Evolutionary conservation across 1,284 basidiomycete species (phyloP), one percentile per base, ranked within the genome.

Genomic region (Heterobasidion irregulare): DNA sequence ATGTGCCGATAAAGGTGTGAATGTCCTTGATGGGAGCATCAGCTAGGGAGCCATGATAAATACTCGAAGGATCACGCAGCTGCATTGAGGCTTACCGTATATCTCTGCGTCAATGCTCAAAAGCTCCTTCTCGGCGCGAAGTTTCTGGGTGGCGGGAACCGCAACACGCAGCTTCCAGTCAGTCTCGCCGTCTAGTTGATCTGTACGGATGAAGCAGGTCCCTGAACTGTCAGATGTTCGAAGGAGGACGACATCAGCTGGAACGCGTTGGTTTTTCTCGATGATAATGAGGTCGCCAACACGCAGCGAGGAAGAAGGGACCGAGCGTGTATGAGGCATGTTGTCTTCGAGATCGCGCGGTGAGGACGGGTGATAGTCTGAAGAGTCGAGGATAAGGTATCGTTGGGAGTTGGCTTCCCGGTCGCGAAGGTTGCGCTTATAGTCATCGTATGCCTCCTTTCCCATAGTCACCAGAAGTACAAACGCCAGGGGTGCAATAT

Each of bases 371-470:
- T 9, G 13, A 32, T 33, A 62, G 8, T 62, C 62, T 19, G 78
- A 70, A 5, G 77, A 77, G 49, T 89, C 84, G 7, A 98, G 78
- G 53, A 93, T 80, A 55, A 92, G 80, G 68, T 98, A 99, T 56
- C 86, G 86, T 50, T 92, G 87, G 0, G 94, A 96, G 68, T 99
- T 99, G 59, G 94, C 94, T 70, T 98, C 94, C 41, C 83, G 79
- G 69, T 99, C 97, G 34, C 97, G 84, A 8, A 88, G 81, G 66
- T 95, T 84, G 19, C 97, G 90, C 61, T 91, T 89, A 75, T 95
- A 98, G 71, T 99, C 97, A 67, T 99, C 97, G 65, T 94, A 93
- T 0, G 96, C 97, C 71, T 99, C 97, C 70, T 99, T 99, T 19
- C 95, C 94, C 80, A 99, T 97, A 2, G 97, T 99, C 8, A 99